Percentiles rank a stretch among this genome's conserved stretches.
Evolutionary conservation across 768 basidiomycete species (phyloP).

Genomic region (Leccinum broughii): DNA sequence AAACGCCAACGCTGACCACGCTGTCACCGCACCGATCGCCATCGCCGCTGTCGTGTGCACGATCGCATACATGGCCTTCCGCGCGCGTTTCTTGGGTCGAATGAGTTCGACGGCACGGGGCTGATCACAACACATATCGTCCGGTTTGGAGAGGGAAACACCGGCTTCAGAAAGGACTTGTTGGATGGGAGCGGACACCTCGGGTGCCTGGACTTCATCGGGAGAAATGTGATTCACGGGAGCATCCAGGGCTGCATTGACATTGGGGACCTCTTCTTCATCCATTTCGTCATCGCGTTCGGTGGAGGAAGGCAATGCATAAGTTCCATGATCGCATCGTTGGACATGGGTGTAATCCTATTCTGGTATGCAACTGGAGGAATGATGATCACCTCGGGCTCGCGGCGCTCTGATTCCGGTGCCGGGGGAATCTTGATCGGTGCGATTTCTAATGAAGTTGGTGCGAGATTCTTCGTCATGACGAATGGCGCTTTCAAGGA

Average conservation of each 20-base stretch:
- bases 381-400: conserved; percentile 6
- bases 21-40: conserved; percentile 65
- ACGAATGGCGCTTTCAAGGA: no score
- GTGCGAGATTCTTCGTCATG: no score
- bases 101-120: conserved; percentile 10
- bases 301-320: conserved; percentile 22
- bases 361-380: conserved; percentile 9
- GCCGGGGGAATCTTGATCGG: conserved; percentile 10
- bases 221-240: neutral
- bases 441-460: conserved; percentile 2
- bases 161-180: neutral
- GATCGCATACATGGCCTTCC: conserved; percentile 40
- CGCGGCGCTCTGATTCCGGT: conserved; percentile 4
- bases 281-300: conserved; percentile 54
- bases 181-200: conserved; percentile 7
- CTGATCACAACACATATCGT: neutral
- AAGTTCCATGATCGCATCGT: conserved; percentile 11
- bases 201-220: neutral
- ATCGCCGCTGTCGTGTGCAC: conserved; percentile 63
- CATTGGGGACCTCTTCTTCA: conserved; percentile 3
- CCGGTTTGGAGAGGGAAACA: neutral
- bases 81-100: conserved; percentile 45
- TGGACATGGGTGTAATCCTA: conserved; percentile 14
- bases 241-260: neutral
- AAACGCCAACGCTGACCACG: conserved; percentile 76